Evolutionary conservation across 352 stramenopile genomes (phyloP).

Genomic region (Blastocystis sp.): DNA sequence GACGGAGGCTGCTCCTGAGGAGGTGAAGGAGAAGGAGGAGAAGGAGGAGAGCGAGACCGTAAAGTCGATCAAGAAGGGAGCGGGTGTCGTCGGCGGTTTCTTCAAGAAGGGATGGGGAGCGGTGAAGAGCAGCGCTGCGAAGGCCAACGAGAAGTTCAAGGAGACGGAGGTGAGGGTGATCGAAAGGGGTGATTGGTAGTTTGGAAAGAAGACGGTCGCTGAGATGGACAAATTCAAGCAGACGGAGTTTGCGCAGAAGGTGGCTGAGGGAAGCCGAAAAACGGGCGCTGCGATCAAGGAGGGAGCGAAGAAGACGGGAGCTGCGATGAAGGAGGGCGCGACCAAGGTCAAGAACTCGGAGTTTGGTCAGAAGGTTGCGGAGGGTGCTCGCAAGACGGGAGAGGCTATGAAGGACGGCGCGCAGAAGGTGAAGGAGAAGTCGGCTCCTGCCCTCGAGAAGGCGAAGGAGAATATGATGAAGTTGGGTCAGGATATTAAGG

Average conservation of each 20-base stretch:
- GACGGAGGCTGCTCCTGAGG: not conserved
- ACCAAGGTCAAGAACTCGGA: conserved; percentile 30
- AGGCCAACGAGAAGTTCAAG: conserved; percentile 42
- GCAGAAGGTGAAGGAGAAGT: conserved; percentile 20
- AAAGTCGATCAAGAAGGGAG: conserved; percentile 14
- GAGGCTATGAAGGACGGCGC: conserved; percentile 33
- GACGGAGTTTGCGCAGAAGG: conserved; percentile 51
- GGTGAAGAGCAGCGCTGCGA: not conserved
- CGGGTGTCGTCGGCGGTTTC: not conserved
- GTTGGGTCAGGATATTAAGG: not conserved
- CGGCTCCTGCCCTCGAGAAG: not conserved
- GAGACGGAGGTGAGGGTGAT: not conserved
- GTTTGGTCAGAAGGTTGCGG: conserved; percentile 34
- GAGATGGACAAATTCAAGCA: conserved; percentile 45
- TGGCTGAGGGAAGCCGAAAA: conserved; percentile 10
- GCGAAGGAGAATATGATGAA: not conserved
- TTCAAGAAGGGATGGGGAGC: conserved; percentile 41
- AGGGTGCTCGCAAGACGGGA: conserved; percentile 17
- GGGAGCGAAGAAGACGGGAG: conserved; percentile 3
- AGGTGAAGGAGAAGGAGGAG: not conserved
- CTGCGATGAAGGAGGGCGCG: conserved; percentile 22
- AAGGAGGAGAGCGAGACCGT: conserved; percentile 21
- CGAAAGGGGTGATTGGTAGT: not conserved
- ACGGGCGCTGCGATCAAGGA: conserved; percentile 13
- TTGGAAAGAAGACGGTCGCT: conserved; percentile 40